These are phyloP conservation scores for Candida cerambycidarum DNA, from an alignment of 805 yeast species.

Conservation along the genomic window DNA sequence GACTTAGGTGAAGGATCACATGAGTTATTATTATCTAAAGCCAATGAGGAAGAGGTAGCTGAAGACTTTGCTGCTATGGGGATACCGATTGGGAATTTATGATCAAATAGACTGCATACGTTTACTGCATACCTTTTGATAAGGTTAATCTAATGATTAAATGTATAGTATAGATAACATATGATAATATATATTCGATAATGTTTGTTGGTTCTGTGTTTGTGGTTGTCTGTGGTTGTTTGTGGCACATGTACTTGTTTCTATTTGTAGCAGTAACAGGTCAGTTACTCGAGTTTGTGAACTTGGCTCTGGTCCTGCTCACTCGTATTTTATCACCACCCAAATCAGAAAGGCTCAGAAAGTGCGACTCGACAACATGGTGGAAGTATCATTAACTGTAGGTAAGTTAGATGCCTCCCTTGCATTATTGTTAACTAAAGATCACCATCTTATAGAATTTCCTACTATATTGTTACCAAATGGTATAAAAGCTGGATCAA, in stretches of 20 bases:
- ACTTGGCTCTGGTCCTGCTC: too few species aligned
- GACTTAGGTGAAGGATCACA: conserved; percentile 39
- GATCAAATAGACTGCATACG: too few species aligned
- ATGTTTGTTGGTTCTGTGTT: too few species aligned
- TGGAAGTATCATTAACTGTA: conserved; percentile 89
- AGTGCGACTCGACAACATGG: conserved; percentile 44
- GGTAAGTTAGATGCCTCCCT: conserved; percentile 95
- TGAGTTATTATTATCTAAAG: conserved; percentile 49
- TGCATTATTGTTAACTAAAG: conserved; percentile 84
- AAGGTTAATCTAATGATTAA: too few species aligned
- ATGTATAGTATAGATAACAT: too few species aligned
- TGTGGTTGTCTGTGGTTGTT: too few species aligned
- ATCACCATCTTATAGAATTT: conserved; percentile 92
- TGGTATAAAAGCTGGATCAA: conserved; percentile 88
- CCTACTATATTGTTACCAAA: conserved; percentile 93
- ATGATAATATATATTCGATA: not conserved
- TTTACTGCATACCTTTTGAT: too few species aligned
- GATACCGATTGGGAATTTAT: too few species aligned
- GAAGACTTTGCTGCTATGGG: conserved; percentile 75
- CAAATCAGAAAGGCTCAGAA: not conserved
- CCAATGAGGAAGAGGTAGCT: conserved; percentile 68
- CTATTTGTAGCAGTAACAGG: too few species aligned
- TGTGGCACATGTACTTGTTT: too few species aligned
- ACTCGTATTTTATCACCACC: too few species aligned
- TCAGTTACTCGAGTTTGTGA: too few species aligned